Evolutionary conservation across 805 yeast species (phyloP).

Genomic region (Lipomyces chichibuensis): DNA sequence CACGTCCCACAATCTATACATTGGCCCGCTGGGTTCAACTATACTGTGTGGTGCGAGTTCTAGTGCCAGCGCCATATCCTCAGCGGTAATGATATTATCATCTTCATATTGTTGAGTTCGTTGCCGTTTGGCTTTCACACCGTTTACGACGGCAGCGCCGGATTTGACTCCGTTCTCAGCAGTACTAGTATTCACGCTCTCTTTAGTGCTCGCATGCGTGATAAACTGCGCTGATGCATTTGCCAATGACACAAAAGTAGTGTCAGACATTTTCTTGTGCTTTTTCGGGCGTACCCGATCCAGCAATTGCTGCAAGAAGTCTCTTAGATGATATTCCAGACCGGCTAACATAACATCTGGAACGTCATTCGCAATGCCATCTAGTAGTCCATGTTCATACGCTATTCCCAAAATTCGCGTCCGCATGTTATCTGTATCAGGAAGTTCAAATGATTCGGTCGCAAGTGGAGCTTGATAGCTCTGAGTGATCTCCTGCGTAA

Average conservation of each 20-base stretch:
- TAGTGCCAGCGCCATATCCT: slow-evolving; percentile 44
- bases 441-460: slow-evolving; percentile 76
- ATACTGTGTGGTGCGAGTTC: slow-evolving; percentile 44
- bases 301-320: slow-evolving; percentile 70
- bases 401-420: slow-evolving; percentile 77
- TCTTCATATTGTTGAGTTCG: slow-evolving; percentile 43
- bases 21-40: slow-evolving; percentile 45
- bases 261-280: slow-evolving; percentile 42
- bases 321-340: slow-evolving; percentile 75
- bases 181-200: not conserved
- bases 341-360: slow-evolving; percentile 81
- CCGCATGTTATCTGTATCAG: slow-evolving; percentile 71
- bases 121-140: not conserved
- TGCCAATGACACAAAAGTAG: slow-evolving; percentile 8
- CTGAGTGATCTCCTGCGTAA: slow-evolving; percentile 91
- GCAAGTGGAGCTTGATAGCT: slow-evolving; percentile 82
- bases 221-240: not conserved
- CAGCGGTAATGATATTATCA: slow-evolving; percentile 41
- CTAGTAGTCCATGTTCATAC: slow-evolving; percentile 86
- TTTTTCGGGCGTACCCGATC: slow-evolving; percentile 69
- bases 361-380: slow-evolving; percentile 73
- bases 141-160: not conserved
- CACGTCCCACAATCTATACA: slow-evolving; percentile 43
- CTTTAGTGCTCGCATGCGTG: not conserved
- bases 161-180: not conserved